Evolutionary conservation across 1,284 basidiomycete species (phyloP).

Genomic region (Phellopilus nigrolimitatus): DNA sequence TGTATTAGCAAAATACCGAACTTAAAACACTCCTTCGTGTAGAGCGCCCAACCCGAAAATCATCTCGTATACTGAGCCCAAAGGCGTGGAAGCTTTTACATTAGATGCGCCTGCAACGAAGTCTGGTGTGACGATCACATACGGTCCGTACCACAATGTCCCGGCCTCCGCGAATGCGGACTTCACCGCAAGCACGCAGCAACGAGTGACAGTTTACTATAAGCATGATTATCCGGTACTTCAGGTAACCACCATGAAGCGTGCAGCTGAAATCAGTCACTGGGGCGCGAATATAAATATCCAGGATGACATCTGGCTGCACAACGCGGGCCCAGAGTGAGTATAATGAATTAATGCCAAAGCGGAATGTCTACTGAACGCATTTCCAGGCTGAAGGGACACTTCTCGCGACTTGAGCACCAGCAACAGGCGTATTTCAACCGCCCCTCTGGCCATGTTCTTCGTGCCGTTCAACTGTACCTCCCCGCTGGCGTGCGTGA

Average conservation of each 20-base stretch:
- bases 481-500: constrained; percentile 80
- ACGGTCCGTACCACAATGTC: constrained; percentile 81
- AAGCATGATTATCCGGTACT: constrained; percentile 76
- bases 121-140: constrained; percentile 77
- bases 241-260: constrained; percentile 67
- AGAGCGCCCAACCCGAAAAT: constrained; percentile 68
- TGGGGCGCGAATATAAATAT: constrained; percentile 96
- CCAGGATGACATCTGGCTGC: constrained; percentile 80
- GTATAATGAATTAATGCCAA: constrained; percentile 30
- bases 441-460: constrained; percentile 59
- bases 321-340: constrained; percentile 85
- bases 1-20: too few relatives aligned
- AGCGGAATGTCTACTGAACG: constrained; percentile 3
- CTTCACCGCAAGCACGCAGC: constrained; percentile 60
- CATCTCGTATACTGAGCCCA: constrained; percentile 62
- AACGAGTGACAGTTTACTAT: constrained; percentile 75
- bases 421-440: constrained; percentile 72
- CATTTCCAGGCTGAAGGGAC: constrained; percentile 76
- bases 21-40: constrained; percentile 6
- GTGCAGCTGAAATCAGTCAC: constrained; percentile 89
- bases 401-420: constrained; percentile 90
- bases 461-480: constrained; percentile 66
- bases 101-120: constrained; percentile 61
- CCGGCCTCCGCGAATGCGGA: constrained; percentile 51
- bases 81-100: constrained; percentile 50